Conservation (phyloP, 768 basidiomycete genomes). For the Clathrus columnatus region DNA sequence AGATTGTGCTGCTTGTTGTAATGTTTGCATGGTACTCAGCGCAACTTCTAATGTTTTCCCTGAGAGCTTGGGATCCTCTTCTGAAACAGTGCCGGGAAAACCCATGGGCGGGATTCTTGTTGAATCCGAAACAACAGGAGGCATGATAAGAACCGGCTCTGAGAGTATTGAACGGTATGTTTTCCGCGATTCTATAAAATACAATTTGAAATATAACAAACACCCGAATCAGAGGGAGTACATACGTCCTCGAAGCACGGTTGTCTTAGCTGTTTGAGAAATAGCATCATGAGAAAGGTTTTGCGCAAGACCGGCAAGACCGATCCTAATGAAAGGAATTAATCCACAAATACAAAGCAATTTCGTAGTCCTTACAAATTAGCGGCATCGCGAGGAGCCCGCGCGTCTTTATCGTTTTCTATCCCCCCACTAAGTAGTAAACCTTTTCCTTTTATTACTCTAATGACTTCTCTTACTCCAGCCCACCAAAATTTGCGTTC, state of each 20-base stretch:
- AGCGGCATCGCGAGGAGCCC: slow-evolving; percentile 63
- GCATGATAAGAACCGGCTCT: slow-evolving; percentile 60
- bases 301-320: slow-evolving; percentile 59
- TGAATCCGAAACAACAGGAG: slow-evolving; percentile 19
- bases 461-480: slow-evolving; percentile 60
- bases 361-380: slow-evolving; percentile 50
- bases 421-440: slow-evolving; percentile 66
- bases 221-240: slow-evolving; percentile 9
- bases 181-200: slow-evolving; percentile 58
- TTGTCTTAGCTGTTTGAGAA: slow-evolving; percentile 52
- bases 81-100: no score
- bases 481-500: slow-evolving; percentile 84
- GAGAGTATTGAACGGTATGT: slow-evolving; percentile 76
- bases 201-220: neutral
- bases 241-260: slow-evolving; percentile 69
- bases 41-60: no score
- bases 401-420: slow-evolving; percentile 47
- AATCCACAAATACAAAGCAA: neutral
- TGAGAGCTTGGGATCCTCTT: no score
- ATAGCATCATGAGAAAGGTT: slow-evolving; percentile 57
- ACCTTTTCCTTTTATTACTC: slow-evolving; percentile 75
- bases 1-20: no score
- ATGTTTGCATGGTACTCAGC: no score
- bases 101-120: no score
- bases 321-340: slow-evolving; percentile 35